Evolutionary conservation across 2,329 filamentous ascomycete species (phyloP).

Genomic region (Pyrenophora graminea): DNA sequence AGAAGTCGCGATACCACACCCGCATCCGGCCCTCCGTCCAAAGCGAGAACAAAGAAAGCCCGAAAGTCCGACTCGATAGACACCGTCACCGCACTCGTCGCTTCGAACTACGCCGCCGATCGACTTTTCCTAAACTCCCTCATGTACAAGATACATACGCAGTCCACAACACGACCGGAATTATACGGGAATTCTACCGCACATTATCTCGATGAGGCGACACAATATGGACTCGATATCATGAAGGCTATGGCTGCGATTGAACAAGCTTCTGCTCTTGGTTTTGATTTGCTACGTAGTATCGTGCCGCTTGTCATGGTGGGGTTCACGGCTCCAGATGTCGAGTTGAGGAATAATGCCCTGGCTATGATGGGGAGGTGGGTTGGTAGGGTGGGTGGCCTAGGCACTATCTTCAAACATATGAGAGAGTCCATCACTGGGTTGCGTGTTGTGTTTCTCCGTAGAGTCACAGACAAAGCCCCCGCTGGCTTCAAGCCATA

Average conservation of each 20-base stretch:
- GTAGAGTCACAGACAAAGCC: too few relatives aligned
- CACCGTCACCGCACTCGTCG: constrained; percentile 1
- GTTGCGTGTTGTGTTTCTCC: too few relatives aligned
- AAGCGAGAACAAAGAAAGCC: not conserved
- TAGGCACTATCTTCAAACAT: not conserved
- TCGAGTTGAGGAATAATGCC: constrained; percentile 19
- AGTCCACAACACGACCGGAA: not conserved
- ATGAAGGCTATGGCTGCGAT: not conserved
- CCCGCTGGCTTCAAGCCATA: too few relatives aligned
- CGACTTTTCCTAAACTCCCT: constrained; percentile 8
- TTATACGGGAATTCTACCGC: constrained; percentile 5
- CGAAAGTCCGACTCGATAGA: not conserved
- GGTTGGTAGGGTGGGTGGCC: constrained; percentile 21
- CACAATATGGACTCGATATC: not conserved
- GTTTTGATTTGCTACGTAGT: constrained; percentile 1
- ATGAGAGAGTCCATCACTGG: not conserved
- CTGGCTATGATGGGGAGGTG: constrained; percentile 31
- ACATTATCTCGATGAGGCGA: not conserved
- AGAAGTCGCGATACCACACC: not conserved
- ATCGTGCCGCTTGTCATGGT: constrained; percentile 31
- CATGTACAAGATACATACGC: constrained; percentile 14
- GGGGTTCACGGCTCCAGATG: constrained; percentile 21
- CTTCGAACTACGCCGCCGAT: constrained; percentile 6
- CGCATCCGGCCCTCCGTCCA: not conserved
- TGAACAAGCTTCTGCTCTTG: not conserved